Conservation (phyloP, 768 basidiomycete species). For the Agaricus subrufescens region DNA sequence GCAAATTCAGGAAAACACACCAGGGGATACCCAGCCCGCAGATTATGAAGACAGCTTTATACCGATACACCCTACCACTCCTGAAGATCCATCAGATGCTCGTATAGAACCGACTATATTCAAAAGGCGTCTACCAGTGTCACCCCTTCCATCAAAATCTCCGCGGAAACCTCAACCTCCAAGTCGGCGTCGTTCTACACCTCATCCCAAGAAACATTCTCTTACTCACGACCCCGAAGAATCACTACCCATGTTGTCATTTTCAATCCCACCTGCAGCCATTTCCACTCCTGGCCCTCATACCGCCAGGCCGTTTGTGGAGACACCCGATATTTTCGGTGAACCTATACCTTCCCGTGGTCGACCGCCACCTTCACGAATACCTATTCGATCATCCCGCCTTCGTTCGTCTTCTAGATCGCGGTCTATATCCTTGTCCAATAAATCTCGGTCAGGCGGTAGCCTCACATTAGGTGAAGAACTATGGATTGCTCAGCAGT, state of each 20-base stretch:
- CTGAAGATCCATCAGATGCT: conserved; percentile 1
- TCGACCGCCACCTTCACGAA: conserved; percentile 4
- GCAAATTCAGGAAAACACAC: neutral
- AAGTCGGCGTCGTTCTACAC: conserved; percentile 30
- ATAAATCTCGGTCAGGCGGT: conserved; percentile 18
- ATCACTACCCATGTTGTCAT: conserved; percentile 1
- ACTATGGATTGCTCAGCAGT: conserved; percentile 39
- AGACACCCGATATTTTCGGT: conserved; percentile 2
- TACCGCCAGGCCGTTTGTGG: neutral
- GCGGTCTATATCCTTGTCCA: neutral
- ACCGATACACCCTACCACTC: conserved; percentile 6
- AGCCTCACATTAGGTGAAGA: conserved; percentile 68
- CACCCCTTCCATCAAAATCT: conserved; percentile 53
- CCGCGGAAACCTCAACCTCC: conserved; percentile 60
- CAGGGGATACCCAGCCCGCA: conserved; percentile 29
- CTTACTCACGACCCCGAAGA: conserved; percentile 21
- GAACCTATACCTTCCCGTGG: neutral
- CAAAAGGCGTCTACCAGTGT: conserved; percentile 56
- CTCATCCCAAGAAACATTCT: conserved; percentile 22
- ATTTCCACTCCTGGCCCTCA: conserved; percentile 9
- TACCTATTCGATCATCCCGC: conserved; percentile 11
- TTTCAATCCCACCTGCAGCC: conserved; percentile 4
- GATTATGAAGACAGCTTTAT: conserved; percentile 13
- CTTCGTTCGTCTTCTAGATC: conserved; percentile 8
- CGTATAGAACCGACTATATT: conserved; percentile 33